Percentiles rank a stretch among this genome's conserved stretches.
These are phyloP conservation scores for Graphiopsis chlorocephala DNA, from an alignment of 2,329 filamentous ascomycete genomes.

Conservation along the genomic window DNA sequence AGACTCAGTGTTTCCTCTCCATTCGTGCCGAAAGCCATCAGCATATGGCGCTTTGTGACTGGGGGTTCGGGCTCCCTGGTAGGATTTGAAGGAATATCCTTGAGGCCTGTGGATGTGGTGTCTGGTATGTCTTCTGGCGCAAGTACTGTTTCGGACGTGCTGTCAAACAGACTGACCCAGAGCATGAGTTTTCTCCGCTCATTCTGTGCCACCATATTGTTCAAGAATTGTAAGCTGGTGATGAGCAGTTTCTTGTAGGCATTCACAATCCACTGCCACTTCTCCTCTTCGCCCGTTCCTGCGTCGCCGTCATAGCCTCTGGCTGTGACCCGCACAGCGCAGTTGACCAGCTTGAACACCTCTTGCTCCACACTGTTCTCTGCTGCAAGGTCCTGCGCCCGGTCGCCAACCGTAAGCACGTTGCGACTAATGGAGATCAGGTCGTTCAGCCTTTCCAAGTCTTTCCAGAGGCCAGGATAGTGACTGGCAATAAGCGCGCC, in stretches of 20 bases:
- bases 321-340: constrained; percentile 63
- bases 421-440: constrained; percentile 62
- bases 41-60: constrained; percentile 27
- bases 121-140: constrained; percentile 29
- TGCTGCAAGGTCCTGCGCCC: constrained; percentile 62
- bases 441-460: constrained; percentile 62
- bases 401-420: constrained; percentile 58
- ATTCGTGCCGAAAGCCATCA: constrained; percentile 31
- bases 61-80: constrained; percentile 27
- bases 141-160: constrained; percentile 41
- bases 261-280: constrained; percentile 64
- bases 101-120: constrained; percentile 27
- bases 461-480: constrained; percentile 57
- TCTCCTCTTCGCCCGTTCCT: constrained; percentile 60
- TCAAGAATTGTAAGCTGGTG: constrained; percentile 63
- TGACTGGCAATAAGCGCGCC: constrained; percentile 61
- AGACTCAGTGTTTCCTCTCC: constrained; percentile 21
- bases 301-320: constrained; percentile 64
- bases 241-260: constrained; percentile 65
- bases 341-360: constrained; percentile 60
- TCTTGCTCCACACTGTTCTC: constrained; percentile 60
- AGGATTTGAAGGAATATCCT: constrained; percentile 30
- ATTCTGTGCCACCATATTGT: constrained; percentile 65
- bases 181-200: constrained; percentile 64
- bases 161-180: constrained; percentile 64